phyloP scores from a whole-genome alignment of 2,329 filamentous ascomycete genomes.

The Colletotrichum karsti region DNA sequence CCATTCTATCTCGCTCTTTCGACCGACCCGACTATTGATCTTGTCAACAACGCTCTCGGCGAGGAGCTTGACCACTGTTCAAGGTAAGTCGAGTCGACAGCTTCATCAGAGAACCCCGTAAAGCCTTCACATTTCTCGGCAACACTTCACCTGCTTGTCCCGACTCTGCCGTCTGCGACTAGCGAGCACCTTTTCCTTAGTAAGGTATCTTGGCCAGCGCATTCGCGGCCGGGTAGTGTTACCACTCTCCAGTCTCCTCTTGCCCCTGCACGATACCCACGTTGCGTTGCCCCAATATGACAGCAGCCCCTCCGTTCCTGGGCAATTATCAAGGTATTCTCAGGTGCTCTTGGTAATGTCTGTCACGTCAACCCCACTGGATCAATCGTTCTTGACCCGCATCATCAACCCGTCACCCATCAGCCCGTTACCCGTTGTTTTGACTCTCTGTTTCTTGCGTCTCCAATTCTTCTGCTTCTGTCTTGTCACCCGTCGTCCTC shows the following conservation, averaged over 20 bases:
- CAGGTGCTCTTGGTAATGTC: neutral
- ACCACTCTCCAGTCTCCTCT: neutral
- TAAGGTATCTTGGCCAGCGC: neutral
- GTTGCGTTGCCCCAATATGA: constrained; percentile 2
- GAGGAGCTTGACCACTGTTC: neutral
- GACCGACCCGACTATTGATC: neutral
- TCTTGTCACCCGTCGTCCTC: neutral
- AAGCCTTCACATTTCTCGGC: neutral
- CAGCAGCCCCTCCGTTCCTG: constrained; percentile 15
- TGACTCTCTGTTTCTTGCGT: no score
- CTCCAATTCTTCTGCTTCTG: neutral
- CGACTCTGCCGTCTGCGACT: constrained; percentile 3
- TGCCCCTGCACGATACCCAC: constrained; percentile 2
- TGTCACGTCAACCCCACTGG: neutral
- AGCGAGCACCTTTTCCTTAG: no score
- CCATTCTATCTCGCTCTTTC: neutral
- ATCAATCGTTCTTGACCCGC: neutral
- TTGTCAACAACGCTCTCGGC: neutral
- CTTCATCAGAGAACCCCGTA: neutral
- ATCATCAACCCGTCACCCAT: constrained; percentile 16
- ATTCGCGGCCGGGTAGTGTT: neutral
- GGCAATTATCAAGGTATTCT: constrained; percentile 9
- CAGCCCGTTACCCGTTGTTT: no score
- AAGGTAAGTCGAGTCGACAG: constrained; percentile 11
- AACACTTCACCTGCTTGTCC: neutral